Conservation (phyloP, 106 monocot species). For the Ottelia alismoides region DNA sequence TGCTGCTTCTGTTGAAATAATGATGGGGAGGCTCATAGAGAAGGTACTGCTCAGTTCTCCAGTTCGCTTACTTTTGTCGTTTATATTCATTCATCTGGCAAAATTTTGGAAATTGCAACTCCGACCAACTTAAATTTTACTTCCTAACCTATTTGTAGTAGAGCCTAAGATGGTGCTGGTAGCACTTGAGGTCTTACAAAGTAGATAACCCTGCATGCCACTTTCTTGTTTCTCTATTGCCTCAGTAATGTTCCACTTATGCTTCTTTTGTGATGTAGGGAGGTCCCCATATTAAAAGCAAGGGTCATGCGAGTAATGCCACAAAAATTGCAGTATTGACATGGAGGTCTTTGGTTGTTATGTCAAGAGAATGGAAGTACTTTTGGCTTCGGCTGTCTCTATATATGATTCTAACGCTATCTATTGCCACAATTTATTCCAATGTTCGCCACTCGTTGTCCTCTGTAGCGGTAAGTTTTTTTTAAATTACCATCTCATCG, state of each 20-base stretch:
- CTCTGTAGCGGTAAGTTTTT: slow-evolving; percentile 72
- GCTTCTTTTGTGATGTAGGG: slow-evolving; percentile 39
- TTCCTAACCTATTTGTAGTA: no score
- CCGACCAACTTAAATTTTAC: no score
- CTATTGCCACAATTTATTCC: slow-evolving; percentile 70
- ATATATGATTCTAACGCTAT: slow-evolving; percentile 57
- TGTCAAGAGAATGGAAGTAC: slow-evolving; percentile 93
- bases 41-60: slow-evolving; percentile 43
- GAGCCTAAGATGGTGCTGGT: no score
- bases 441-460: slow-evolving; percentile 80
- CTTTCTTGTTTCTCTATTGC: no score
- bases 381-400: slow-evolving; percentile 80
- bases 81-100: no score
- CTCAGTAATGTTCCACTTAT: no score
- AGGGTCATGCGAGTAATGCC: slow-evolving; percentile 51
- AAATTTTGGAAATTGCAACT: no score
- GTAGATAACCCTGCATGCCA: no score
- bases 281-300: slow-evolving; percentile 69
- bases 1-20: slow-evolving; percentile 57
- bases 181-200: no score
- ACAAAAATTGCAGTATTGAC: slow-evolving; percentile 62
- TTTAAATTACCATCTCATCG: no score
- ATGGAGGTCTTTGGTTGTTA: slow-evolving; percentile 83
- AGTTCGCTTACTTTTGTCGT: no score
- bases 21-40: slow-evolving; percentile 62